Evolutionary conservation across 371 early-diverging fungal genomes (phyloP).

Genomic region (Chytridiales sp.): DNA sequence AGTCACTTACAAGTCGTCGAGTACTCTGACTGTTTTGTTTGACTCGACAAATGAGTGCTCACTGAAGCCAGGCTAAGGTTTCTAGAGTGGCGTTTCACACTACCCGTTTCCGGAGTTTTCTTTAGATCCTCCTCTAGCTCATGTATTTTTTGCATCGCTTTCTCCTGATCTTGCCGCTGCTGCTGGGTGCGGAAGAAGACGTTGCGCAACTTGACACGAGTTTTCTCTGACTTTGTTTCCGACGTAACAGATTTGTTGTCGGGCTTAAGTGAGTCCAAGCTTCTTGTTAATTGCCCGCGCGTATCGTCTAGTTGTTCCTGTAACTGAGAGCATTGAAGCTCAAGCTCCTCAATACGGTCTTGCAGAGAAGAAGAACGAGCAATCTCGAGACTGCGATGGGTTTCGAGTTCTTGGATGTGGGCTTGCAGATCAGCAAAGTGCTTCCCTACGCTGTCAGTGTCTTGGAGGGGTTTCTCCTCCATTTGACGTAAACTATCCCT

Average conservation of each 20-base stretch:
- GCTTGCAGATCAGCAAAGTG: not conserved
- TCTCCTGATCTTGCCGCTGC: conserved; percentile 28
- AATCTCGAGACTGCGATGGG: conserved; percentile 14
- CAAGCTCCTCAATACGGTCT: conserved; percentile 26
- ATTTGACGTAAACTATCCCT: too few species aligned
- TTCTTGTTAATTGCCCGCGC: conserved; percentile 5
- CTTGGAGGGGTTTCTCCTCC: not conserved
- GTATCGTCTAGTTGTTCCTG: conserved; percentile 30
- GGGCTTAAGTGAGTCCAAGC: conserved; percentile 10
- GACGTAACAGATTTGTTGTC: conserved; percentile 2
- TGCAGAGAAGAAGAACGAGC: conserved; percentile 2
- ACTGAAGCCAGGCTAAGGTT: conserved; percentile 20
- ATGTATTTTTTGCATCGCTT: conserved; percentile 24
- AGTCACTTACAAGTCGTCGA: conserved; percentile 19
- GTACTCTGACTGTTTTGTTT: conserved; percentile 29
- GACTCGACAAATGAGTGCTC: conserved; percentile 17
- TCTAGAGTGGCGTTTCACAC: conserved; percentile 1
- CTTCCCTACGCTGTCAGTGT: conserved; percentile 7
- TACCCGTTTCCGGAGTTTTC: conserved; percentile 3
- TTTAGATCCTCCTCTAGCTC: conserved; percentile 32
- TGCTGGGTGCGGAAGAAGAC: conserved; percentile 32
- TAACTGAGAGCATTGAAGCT: conserved; percentile 6
- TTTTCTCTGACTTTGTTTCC: conserved; percentile 17
- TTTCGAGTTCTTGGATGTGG: conserved; percentile 5
- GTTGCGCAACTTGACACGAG: conserved; percentile 16